Evolutionary conservation across 768 basidiomycete species (phyloP), one percentile per base, ranked within the genome.

Genomic region (Tulasnella sp.): DNA sequence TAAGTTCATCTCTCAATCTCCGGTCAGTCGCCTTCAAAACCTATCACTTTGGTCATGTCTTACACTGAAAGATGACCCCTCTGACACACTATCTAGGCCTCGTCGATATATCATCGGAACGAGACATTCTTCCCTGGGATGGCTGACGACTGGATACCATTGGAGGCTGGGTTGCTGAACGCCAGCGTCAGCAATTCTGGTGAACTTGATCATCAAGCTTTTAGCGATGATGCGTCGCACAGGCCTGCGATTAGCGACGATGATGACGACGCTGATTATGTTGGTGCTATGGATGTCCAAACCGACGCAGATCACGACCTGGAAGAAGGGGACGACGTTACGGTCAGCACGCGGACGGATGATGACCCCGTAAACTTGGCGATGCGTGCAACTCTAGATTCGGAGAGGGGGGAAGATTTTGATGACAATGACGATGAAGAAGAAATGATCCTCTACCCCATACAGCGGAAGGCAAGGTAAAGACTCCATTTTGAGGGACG

Each of bases 351-450:
- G 9, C 79, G 77, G 43, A 87, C 85, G 1, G 89, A 91, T 48
- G 88, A 91, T 62, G 94, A 94, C 65, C 81, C 85, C 0, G 78
- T 96, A 31, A 78, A 73, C 55, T 60, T 74, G 45, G 76, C 75
- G 9, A 77, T 77, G 76, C 62, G 74, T 24, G 70, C 73, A 2
- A 72, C 69, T 41, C 71, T 75, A 17, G 72, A 71, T 25, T 70
- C 70, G 12, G 73, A 73, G 24, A 74, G 73, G 4, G 78, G 79
- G 2, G 78, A 78, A 1, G 78, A 81, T 8, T 82, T 83, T 1
- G 75, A 76, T 34, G 78, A 82, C 5, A 86, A 90, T 19, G 79
- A 87, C 67, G 83, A 92, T 64, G 83, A 43, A 15, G 48, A 38
- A 41, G 49, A 45, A n/a, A 44, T 25, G 59, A 27, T 63, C 7